Evolutionary conservation across 2,329 filamentous ascomycete species (phyloP), one percentile per base, ranked within the genome.

Genomic region (Trichoderma afroharzianum): DNA sequence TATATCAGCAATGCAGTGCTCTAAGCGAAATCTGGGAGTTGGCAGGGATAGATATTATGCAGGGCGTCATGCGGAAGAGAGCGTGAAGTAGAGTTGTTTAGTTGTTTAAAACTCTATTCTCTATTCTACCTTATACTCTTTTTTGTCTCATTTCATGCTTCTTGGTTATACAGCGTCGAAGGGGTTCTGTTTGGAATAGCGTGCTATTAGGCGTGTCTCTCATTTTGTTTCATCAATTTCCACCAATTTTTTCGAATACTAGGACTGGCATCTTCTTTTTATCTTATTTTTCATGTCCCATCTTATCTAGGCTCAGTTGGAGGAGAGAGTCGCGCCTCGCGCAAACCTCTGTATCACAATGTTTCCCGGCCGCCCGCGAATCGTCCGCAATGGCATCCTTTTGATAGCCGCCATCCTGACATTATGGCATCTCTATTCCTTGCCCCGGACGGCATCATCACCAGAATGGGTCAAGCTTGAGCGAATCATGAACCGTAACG

Each of bases 401-500:
- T 26, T 63, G 39, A 32, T 68, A 15, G 14, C 57, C 33, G 14
- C 59, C 26, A 30, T 72, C 26, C 30, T 70, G 32, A 39, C 43
- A 14, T 15, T 73, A 18, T 72, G 70, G 70, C 57, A 53, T 6
- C 36, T 66, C 39, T 28, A 61, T 28, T 1, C 14, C 14, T 33
- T 32, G 32, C 28, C 72, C 26, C 63, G 32, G 61, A 43, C 14
- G 14, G 11, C 26, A 18, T 18, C 36, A 28, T 59, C 71, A 18
- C 15, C 70, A 11, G 72, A 74, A 32, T 74, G 71, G 71, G 33
- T 6, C 11, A 43, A 39, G 4, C 78, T 82, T 4, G 74, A 78
- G 64, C 74, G 72, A 5, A 77, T 75, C 64, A 82, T 82, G 80
- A 82, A 82, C 71, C 58, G 58, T n/a, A 69, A 55, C 50, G 33